phyloP scores from a whole-genome alignment of 2,329 filamentous ascomycete species.

The Hortaea werneckii region DNA sequence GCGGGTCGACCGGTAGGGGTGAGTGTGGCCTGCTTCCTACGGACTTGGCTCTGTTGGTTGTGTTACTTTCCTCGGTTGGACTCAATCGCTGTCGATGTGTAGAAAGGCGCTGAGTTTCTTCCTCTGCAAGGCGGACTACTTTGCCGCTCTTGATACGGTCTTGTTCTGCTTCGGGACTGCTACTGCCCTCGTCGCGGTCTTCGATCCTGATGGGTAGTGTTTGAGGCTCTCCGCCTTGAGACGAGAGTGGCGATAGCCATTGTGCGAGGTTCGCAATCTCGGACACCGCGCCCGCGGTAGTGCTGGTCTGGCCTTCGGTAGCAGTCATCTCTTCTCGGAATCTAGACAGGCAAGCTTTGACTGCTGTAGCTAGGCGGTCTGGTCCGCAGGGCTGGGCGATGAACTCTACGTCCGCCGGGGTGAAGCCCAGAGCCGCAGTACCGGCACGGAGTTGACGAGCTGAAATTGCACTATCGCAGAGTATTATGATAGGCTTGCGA shows the following conservation, averaged over 20 bases:
- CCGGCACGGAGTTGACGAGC: conserved; percentile 9
- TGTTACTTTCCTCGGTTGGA: too few species aligned
- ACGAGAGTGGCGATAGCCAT: not conserved
- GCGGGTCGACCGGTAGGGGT: not conserved
- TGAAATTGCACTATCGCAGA: conserved; percentile 17
- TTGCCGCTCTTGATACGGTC: too few species aligned
- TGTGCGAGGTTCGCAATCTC: conserved; percentile 1
- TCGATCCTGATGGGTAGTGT: not conserved
- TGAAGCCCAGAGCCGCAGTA: conserved; percentile 7
- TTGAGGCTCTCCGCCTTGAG: not conserved
- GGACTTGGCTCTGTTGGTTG: not conserved
- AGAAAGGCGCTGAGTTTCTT: too few species aligned
- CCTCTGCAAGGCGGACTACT: too few species aligned
- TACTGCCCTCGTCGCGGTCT: not conserved
- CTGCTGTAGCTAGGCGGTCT: conserved; percentile 13
- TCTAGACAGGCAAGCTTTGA: conserved; percentile 8
- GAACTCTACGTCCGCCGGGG: conserved; percentile 13
- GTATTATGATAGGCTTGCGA: conserved; percentile 14
- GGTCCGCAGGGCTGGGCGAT: conserved; percentile 17
- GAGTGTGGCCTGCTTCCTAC: not conserved
- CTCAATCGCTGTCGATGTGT: too few species aligned
- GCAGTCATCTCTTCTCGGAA: not conserved
- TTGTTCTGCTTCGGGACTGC: too few species aligned
- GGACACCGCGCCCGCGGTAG: conserved; percentile 5
- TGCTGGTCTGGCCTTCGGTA: not conserved